Percentiles rank a stretch among this genome's conserved stretches.
These are phyloP conservation scores for Penicillium bialowiezense DNA, from an alignment of 495 filamentous ascomycete genomes.

Conservation along the genomic window DNA sequence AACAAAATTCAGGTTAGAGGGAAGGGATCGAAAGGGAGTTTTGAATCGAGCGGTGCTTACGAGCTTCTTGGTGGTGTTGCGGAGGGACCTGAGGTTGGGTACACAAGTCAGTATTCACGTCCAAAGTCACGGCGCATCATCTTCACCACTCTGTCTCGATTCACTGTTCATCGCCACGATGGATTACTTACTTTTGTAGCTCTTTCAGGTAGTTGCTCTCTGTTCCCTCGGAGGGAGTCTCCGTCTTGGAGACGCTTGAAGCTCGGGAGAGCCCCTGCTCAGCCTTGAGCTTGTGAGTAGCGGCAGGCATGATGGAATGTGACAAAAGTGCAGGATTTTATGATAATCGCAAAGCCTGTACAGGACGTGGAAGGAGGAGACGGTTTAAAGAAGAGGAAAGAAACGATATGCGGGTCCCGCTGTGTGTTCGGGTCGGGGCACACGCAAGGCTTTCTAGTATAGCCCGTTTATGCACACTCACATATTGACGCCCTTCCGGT, in stretches of 20 bases:
- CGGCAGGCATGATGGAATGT: slow-evolving; percentile 42
- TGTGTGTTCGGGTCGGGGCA: slow-evolving; percentile 17
- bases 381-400: slow-evolving; percentile 11
- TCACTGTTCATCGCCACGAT: background rate
- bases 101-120: too few relatives aligned
- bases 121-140: background rate
- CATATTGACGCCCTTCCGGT: background rate
- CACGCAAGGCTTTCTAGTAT: too few relatives aligned
- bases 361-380: slow-evolving; percentile 10
- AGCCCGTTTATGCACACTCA: too few relatives aligned
- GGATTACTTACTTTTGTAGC: slow-evolving; percentile 68
- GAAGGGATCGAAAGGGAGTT: background rate
- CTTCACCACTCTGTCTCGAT: too few relatives aligned
- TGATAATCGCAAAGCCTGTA: slow-evolving; percentile 11
- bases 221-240: slow-evolving; percentile 50
- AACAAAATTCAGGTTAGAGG: slow-evolving; percentile 6
- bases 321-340: slow-evolving; percentile 20
- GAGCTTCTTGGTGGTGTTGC: slow-evolving; percentile 84
- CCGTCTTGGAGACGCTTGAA: slow-evolving; percentile 31
- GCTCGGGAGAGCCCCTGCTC: slow-evolving; percentile 25
- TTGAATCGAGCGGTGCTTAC: slow-evolving; percentile 46
- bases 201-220: slow-evolving; percentile 81
- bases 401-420: slow-evolving; percentile 36
- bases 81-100: slow-evolving; percentile 64
- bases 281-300: slow-evolving; percentile 45